phyloP scores from a whole-genome alignment of 2,329 filamentous ascomycete species.

The Penicillium sp. region DNA sequence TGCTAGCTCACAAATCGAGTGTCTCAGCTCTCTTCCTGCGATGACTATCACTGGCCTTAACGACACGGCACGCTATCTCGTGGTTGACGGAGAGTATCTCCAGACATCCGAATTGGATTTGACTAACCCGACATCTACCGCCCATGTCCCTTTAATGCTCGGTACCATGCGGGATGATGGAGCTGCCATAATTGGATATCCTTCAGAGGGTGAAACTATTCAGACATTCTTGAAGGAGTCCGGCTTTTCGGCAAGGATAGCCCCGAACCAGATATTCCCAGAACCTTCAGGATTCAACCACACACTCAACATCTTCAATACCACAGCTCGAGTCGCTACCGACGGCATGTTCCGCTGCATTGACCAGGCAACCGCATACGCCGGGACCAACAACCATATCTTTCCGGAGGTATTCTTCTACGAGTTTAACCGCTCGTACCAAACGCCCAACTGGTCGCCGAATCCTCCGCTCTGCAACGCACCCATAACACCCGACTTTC shows the following conservation, averaged over 20 bases:
- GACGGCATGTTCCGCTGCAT: slow-evolving; percentile 61
- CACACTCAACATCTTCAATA: slow-evolving; percentile 58
- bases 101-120: slow-evolving; percentile 16
- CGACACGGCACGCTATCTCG: slow-evolving; percentile 17
- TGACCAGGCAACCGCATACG: slow-evolving; percentile 58
- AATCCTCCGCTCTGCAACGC: slow-evolving; percentile 51
- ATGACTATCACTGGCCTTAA: slow-evolving; percentile 9
- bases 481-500: slow-evolving; percentile 36
- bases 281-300: slow-evolving; percentile 48
- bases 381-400: slow-evolving; percentile 45
- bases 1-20: slow-evolving; percentile 46
- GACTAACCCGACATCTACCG: slow-evolving; percentile 7
- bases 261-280: slow-evolving; percentile 31
- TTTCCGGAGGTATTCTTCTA: slow-evolving; percentile 58
- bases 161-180: slow-evolving; percentile 30
- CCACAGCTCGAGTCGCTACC: slow-evolving; percentile 55
- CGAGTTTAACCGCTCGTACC: slow-evolving; percentile 55
- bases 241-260: slow-evolving; percentile 10
- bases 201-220: slow-evolving; percentile 44
- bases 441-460: slow-evolving; percentile 53
- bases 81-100: slow-evolving; percentile 22
- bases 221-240: slow-evolving; percentile 45
- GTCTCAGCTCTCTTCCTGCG: slow-evolving; percentile 40
- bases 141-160: slow-evolving; percentile 23
- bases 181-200: slow-evolving; percentile 47